Conservation (phyloP, 2,329 filamentous ascomycete genomes). For the Alternaria brassicicola region DNA sequence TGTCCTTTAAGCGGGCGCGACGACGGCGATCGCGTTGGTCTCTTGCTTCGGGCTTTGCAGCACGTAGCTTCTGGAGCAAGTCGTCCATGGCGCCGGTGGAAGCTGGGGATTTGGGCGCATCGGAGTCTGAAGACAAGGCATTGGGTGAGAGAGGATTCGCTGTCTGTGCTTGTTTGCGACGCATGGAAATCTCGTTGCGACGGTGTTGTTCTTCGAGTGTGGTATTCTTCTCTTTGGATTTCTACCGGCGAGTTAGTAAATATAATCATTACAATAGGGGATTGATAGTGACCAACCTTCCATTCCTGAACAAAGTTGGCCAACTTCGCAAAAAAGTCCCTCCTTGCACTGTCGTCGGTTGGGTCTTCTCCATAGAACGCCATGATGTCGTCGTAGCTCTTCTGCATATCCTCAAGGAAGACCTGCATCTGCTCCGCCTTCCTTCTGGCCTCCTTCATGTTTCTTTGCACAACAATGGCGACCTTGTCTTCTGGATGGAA, state of each 20-base stretch:
- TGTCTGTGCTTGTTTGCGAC: slow-evolving; percentile 67
- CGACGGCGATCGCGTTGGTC: slow-evolving; percentile 89
- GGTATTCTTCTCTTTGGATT: slow-evolving; percentile 91
- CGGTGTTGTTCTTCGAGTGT: slow-evolving; percentile 78
- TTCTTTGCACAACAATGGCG: slow-evolving; percentile 84
- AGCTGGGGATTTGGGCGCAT: slow-evolving; percentile 63
- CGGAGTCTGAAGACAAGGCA: slow-evolving; percentile 52
- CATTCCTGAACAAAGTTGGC: slow-evolving; percentile 89
- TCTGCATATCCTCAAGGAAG: slow-evolving; percentile 90
- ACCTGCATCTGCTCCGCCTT: slow-evolving; percentile 96
- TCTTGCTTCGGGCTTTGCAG: slow-evolving; percentile 85
- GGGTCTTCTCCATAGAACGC: slow-evolving; percentile 95
- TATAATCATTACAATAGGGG: background rate
- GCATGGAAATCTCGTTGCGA: slow-evolving; percentile 89
- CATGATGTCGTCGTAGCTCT: slow-evolving; percentile 94
- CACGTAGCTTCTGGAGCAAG: slow-evolving; percentile 89
- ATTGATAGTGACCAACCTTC: slow-evolving; percentile 64
- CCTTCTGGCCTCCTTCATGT: slow-evolving; percentile 94
- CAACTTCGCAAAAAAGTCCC: slow-evolving; percentile 95
- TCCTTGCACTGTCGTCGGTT: slow-evolving; percentile 85
- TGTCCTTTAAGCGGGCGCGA: slow-evolving; percentile 85
- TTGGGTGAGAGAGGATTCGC: slow-evolving; percentile 63
- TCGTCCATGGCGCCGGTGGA: slow-evolving; percentile 94
- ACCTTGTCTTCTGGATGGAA: slow-evolving; percentile 98
- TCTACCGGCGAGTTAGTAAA: slow-evolving; percentile 55